These are phyloP conservation scores for Paramecium sexaurelia DNA, from an alignment of 73 alveolate species.

Conservation along the genomic window DNA sequence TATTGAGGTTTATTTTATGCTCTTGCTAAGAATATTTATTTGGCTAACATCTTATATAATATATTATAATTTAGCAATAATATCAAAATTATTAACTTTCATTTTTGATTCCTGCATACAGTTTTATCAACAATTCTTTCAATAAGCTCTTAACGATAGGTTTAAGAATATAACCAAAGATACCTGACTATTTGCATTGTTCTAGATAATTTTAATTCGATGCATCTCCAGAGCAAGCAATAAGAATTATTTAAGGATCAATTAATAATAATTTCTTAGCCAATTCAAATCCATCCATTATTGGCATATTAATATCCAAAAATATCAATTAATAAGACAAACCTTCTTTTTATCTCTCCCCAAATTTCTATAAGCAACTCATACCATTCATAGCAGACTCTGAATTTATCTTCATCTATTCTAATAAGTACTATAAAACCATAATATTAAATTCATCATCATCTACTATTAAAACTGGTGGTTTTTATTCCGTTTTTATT, in stretches of 20 bases:
- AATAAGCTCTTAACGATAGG: background rate
- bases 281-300: slow-evolving; percentile 31
- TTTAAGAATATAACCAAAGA: background rate
- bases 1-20: slow-evolving; percentile 43
- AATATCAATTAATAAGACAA: background rate
- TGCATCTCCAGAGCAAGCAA: slow-evolving; percentile 30
- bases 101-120: background rate
- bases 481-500: background rate
- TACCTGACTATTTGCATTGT: background rate
- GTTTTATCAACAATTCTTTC: background rate
- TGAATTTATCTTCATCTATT: background rate
- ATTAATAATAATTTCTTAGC: background rate
- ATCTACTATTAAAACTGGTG: slow-evolving; percentile 32
- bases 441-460: slow-evolving; percentile 30
- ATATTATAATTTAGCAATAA: slow-evolving; percentile 13
- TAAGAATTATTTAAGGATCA: background rate
- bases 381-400: slow-evolving; percentile 31
- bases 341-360: background rate
- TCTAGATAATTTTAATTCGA: background rate
- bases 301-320: slow-evolving; percentile 48
- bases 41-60: slow-evolving; percentile 58
- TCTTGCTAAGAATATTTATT: slow-evolving; percentile 47
- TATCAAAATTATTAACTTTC: background rate
- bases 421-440: background rate
- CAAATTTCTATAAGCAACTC: background rate